phyloP scores from a whole-genome alignment of 352 stramenopile genomes.

The Phytophthora cactorum region DNA sequence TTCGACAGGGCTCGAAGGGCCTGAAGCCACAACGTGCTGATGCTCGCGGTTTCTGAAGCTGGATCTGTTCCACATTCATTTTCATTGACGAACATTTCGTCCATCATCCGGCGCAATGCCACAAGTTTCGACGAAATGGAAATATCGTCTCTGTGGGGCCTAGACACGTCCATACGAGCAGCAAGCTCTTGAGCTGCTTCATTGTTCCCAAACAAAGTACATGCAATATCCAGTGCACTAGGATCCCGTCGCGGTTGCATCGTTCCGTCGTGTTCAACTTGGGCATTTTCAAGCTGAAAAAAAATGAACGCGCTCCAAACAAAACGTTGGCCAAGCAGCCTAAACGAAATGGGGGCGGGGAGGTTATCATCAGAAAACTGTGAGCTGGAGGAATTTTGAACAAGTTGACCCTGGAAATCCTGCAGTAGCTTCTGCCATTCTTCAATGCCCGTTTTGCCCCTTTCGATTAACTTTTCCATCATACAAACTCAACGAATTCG shows the following conservation, averaged over 20 bases:
- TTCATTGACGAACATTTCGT: background rate
- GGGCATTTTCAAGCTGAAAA: slow-evolving; percentile 22
- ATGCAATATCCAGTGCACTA: slow-evolving; percentile 32
- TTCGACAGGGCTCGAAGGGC: slow-evolving; percentile 26
- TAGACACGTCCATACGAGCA: slow-evolving; percentile 20
- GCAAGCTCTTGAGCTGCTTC: slow-evolving; percentile 18
- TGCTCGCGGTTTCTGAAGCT: slow-evolving; percentile 5
- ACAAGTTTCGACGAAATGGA: slow-evolving; percentile 28
- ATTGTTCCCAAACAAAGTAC: slow-evolving; percentile 33
- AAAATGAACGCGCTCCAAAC: slow-evolving; percentile 36
- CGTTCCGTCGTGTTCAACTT: slow-evolving; percentile 8
- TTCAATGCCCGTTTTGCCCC: too few relatives aligned
- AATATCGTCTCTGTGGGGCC: slow-evolving; percentile 16
- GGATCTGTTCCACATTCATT: too few relatives aligned
- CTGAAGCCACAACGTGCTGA: slow-evolving; percentile 28
- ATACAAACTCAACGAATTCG: too few relatives aligned
- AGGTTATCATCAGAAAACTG: background rate
- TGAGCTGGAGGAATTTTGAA: background rate
- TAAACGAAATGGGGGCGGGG: slow-evolving; percentile 7
- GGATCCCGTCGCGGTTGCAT: slow-evolving; percentile 23
- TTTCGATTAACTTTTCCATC: too few relatives aligned
- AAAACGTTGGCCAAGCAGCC: slow-evolving; percentile 29
- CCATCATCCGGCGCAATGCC: slow-evolving; percentile 26
- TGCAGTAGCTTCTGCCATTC: background rate
- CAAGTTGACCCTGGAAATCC: slow-evolving; percentile 13